phyloP scores from a whole-genome alignment of 2,329 filamentous ascomycete species.

The Pseudogymnoascus sp. region DNA sequence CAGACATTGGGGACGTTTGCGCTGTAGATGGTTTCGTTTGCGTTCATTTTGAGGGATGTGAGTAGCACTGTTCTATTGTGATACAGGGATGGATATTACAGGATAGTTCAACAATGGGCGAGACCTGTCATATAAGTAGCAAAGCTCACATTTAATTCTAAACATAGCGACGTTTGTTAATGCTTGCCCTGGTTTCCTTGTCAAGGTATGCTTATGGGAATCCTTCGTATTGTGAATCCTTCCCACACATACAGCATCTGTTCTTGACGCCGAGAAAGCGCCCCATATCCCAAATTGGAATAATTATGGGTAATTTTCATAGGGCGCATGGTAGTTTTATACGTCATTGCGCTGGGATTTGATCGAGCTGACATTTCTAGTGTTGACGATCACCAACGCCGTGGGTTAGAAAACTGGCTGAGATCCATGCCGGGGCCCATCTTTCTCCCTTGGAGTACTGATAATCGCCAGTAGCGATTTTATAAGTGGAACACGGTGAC shows the following conservation, averaged over 20 bases:
- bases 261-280: neutral
- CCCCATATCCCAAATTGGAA: neutral
- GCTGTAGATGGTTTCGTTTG: neutral
- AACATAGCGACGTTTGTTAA: neutral
- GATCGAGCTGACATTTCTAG: neutral
- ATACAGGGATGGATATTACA: neutral
- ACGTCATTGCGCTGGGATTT: neutral
- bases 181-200: neutral
- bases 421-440: neutral
- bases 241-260: neutral
- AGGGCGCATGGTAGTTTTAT: neutral
- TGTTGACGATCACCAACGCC: neutral
- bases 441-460: neutral
- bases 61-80: neutral
- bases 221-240: neutral
- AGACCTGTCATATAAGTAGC: neutral
- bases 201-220: neutral
- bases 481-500: neutral
- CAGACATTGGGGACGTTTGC: neutral
- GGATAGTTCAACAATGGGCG: neutral
- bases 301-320: neutral
- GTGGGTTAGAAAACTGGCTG: neutral
- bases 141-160: neutral
- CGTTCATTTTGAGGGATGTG: neutral
- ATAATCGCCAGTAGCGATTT: neutral